Conservation (phyloP, 2,329 filamentous ascomycete species). For the Pseudogymnoascus sp. region DNA sequence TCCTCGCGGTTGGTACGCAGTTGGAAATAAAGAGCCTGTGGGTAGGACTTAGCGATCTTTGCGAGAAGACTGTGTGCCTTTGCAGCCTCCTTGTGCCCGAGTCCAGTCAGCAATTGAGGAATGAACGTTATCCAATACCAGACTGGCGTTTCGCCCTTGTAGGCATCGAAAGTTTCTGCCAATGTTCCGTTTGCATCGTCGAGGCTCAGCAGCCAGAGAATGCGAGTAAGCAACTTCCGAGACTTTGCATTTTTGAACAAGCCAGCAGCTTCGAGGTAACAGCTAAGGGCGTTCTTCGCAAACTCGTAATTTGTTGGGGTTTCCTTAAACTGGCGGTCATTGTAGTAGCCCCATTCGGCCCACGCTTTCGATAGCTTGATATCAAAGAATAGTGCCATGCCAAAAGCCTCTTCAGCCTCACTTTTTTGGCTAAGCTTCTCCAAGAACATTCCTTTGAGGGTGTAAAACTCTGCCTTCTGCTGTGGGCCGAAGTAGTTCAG, state of each 20-base stretch:
- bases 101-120: conserved; percentile 83
- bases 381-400: conserved; percentile 91
- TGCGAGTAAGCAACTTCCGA: conserved; percentile 82
- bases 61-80: conserved; percentile 79
- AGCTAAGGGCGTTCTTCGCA: conserved; percentile 86
- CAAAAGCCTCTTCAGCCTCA: conserved; percentile 89
- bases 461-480: conserved; percentile 99
- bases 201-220: conserved; percentile 90
- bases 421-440: conserved; percentile 86
- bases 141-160: conserved; percentile 92
- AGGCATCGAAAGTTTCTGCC: conserved; percentile 82
- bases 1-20: conserved; percentile 90
- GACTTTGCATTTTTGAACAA: conserved; percentile 98
- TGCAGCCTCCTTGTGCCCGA: conserved; percentile 83
- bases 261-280: conserved; percentile 90
- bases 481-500: conserved; percentile 94
- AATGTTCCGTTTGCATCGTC: conserved; percentile 82
- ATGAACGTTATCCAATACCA: conserved; percentile 99
- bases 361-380: conserved; percentile 93
- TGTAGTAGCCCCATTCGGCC: conserved; percentile 99
- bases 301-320: conserved; percentile 73
- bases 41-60: conserved; percentile 92
- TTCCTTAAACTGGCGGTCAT: conserved; percentile 91
- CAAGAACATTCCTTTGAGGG: conserved; percentile 97
- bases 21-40: conserved; percentile 93